phyloP scores from a whole-genome alignment of 192 early-diverging fungal genomes.

The Coemansia sp. region DNA sequence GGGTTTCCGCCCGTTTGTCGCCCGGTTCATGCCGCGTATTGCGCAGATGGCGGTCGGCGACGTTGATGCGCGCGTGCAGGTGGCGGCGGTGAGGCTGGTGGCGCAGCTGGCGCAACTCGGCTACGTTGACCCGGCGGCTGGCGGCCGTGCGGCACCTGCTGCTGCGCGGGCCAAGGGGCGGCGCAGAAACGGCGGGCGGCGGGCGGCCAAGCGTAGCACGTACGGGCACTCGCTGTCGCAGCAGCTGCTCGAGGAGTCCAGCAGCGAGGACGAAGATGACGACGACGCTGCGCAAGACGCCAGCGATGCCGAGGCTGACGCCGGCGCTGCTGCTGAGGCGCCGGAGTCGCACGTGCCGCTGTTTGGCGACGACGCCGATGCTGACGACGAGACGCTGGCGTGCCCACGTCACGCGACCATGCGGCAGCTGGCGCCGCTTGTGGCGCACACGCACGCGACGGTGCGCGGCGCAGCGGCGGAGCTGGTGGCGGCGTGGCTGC shows the following conservation, averaged over 20 bases:
- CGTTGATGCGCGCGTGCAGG: conserved; percentile 39
- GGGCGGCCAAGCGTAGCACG: conserved; percentile 16
- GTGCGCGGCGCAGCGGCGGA: conserved; percentile 66
- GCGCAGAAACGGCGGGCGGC: not conserved
- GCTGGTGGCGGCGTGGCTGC: conserved; percentile 56
- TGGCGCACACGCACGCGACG: conserved; percentile 68
- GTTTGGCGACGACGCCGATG: conserved; percentile 10
- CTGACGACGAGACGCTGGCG: conserved; percentile 49
- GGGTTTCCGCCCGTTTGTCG: conserved; percentile 44
- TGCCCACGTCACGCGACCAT: conserved; percentile 55
- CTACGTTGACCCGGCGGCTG: conserved; percentile 31
- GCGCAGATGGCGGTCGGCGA: conserved; percentile 50
- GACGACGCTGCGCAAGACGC: not conserved
- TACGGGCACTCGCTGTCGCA: conserved; percentile 46
- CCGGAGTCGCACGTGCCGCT: conserved; percentile 13
- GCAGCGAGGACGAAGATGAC: conserved; percentile 20
- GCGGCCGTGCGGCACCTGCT: conserved; percentile 8
- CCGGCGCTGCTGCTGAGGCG: not conserved
- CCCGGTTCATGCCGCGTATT: conserved; percentile 37
- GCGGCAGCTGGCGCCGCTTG: conserved; percentile 60
- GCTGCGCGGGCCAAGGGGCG: not conserved
- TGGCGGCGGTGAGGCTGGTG: conserved; percentile 38
- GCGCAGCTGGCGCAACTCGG: conserved; percentile 29
- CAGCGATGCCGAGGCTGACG: conserved; percentile 4
- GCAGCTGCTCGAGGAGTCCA: conserved; percentile 47